These are phyloP conservation scores for Xylariaceae sp. DNA, from an alignment of 2,329 filamentous ascomycete species.

Conservation along the genomic window DNA sequence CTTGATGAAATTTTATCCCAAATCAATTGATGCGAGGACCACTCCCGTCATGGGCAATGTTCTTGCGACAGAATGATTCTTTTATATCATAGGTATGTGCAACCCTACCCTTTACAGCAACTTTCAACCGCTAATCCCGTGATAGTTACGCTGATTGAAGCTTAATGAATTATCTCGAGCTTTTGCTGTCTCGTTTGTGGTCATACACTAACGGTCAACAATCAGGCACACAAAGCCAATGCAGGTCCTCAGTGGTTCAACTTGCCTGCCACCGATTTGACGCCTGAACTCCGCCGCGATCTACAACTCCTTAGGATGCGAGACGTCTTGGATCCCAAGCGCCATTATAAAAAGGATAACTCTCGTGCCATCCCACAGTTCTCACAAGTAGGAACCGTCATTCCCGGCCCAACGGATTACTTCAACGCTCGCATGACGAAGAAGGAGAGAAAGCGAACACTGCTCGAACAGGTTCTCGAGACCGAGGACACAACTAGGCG, in stretches of 20 bases:
- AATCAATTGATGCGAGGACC: constrained; percentile 67
- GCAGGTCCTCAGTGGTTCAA: constrained; percentile 84
- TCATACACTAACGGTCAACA: constrained; percentile 13
- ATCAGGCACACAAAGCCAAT: constrained; percentile 41
- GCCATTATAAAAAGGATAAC: constrained; percentile 72
- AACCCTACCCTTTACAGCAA: not conserved
- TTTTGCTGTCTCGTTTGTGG: not conserved
- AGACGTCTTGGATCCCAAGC: constrained; percentile 79
- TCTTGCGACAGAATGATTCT: constrained; percentile 59
- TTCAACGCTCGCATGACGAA: constrained; percentile 74
- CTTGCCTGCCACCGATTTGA: constrained; percentile 76
- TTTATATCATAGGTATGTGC: constrained; percentile 20
- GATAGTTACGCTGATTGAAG: constrained; percentile 69
- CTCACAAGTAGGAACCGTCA: constrained; percentile 81
- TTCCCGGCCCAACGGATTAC: constrained; percentile 85
- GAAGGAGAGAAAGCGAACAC: constrained; percentile 80
- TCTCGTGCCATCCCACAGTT: constrained; percentile 72
- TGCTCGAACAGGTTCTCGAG: constrained; percentile 78
- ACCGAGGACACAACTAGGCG: constrained; percentile 59
- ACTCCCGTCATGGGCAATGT: constrained; percentile 75
- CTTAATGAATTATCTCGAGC: not conserved
- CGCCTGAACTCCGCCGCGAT: constrained; percentile 80
- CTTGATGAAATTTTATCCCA: constrained; percentile 76
- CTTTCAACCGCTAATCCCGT: constrained; percentile 35
- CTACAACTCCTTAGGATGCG: constrained; percentile 68